Evolutionary conservation across 148 eudicot species (phyloP), one percentile per base, ranked within the genome.

Genomic region (Rheum nobile): DNA sequence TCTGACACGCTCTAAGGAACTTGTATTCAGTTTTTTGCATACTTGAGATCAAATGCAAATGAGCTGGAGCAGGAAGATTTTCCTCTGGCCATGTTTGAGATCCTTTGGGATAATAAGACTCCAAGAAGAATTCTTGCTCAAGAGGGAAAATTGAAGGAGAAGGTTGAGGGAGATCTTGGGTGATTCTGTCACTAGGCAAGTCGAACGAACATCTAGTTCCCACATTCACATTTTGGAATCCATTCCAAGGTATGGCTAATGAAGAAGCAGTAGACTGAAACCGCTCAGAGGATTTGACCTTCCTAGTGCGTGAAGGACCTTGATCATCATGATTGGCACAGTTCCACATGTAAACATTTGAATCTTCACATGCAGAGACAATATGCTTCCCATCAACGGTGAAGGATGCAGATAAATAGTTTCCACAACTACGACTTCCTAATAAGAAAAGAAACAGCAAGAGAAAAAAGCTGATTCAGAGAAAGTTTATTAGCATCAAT

Each of bases 31-130:
- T 81, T 76, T 84, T 90, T 72, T 83, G 79, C 75, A 88, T 77
- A 7, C 82, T 48, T 28, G 88, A 77, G n/a, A 86, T 26, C 22
- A 35, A 8, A 28, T 77, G 55, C 5, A 69, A 59, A 26, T 87
- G 84, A 59, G 80, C 69, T 29, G 81, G 75, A 67, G 72, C 52
- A 57, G 84, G 83, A 57, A 95, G 92, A 76, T 85, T 88, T 72
- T 96, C 99, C 82, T 88, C 99, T 8, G 99, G 99, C 97, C 99
- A 96, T 63, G 95, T 88, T 41, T 96, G 96, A 4, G 96, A 86
- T 77, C 93, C 96, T 79, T 83, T 90, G 55, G 75, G 72, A 63
- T 71, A 79, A 16, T 86, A 77, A 71, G 50, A 71, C 74, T 88
- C 97, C 44, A 83, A 47, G 42, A 81, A 74, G 39, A 87, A 87